Evolutionary conservation across 148 eudicot genomes (phyloP).

Genomic region (Silene conica): DNA sequence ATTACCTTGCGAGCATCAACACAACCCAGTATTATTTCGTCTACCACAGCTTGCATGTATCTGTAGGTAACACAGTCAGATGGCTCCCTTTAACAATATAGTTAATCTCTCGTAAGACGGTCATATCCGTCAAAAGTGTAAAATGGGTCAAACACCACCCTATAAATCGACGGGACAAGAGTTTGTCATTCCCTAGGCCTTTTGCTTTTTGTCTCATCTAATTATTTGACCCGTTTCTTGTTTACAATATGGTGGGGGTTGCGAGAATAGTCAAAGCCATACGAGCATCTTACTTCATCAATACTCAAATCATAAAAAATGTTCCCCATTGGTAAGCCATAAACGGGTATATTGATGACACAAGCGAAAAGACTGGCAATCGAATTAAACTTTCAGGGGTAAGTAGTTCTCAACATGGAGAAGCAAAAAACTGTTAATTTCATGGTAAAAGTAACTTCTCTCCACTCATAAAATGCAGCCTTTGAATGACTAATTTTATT

Average conservation of each 20-base stretch:
- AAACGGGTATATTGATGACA: background rate
- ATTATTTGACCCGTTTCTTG: no score
- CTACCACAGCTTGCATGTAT: slow-evolving; percentile 96
- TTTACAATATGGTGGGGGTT: background rate
- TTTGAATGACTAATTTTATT: background rate
- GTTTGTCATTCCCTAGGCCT: no score
- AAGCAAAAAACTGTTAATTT: background rate
- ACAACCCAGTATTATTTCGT: slow-evolving; percentile 60
- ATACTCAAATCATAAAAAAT: background rate
- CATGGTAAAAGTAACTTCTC: background rate
- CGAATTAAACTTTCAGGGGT: no score
- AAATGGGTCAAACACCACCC: no score
- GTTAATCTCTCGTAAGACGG: no score
- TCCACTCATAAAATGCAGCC: background rate
- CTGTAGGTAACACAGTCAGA: slow-evolving; percentile 28
- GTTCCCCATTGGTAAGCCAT: background rate
- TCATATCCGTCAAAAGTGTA: no score
- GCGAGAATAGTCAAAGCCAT: background rate
- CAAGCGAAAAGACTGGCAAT: background rate
- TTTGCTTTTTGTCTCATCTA: no score
- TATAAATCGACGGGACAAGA: no score
- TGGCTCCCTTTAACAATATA: background rate
- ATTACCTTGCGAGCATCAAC: slow-evolving; percentile 69
- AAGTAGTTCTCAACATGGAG: no score
- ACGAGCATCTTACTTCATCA: background rate